Evolutionary conservation across 805 yeast genomes (phyloP).

Genomic region (Yamadazyma paraphyllophila): DNA sequence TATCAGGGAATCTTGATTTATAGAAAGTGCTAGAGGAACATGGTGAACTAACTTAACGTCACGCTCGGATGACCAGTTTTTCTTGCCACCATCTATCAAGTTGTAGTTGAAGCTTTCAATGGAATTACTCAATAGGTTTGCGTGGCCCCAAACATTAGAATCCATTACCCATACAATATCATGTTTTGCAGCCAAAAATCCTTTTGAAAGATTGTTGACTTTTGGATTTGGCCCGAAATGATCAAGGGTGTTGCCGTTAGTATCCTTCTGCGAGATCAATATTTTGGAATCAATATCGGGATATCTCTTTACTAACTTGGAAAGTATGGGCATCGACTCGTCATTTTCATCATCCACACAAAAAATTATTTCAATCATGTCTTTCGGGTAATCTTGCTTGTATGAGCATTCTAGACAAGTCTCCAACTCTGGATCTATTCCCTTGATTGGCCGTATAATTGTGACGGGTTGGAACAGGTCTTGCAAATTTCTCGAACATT

Average conservation of each 20-base stretch:
- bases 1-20: constrained; percentile 16
- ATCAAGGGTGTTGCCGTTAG: constrained; percentile 18
- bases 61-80: constrained; percentile 22
- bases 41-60: constrained; percentile 76
- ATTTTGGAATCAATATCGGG: constrained; percentile 59
- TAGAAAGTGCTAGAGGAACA: constrained; percentile 63
- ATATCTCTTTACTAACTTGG: constrained; percentile 48
- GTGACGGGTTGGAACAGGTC: constrained; percentile 49
- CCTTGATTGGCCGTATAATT: constrained; percentile 79
- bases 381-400: constrained; percentile 61
- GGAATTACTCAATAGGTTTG: constrained; percentile 63
- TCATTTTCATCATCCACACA: constrained; percentile 68
- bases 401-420: constrained; percentile 68
- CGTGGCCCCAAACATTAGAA: constrained; percentile 76
- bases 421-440: constrained; percentile 73
- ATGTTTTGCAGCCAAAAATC: constrained; percentile 62
- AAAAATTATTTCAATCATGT: constrained; percentile 65
- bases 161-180: constrained; percentile 86
- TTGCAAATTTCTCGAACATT: background rate
- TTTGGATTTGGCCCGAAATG: constrained; percentile 86
- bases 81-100: constrained; percentile 47
- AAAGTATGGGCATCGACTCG: constrained; percentile 60
- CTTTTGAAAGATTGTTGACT: constrained; percentile 82
- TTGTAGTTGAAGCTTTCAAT: constrained; percentile 50
- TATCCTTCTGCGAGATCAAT: constrained; percentile 45